Conservation (phyloP, 2,329 filamentous ascomycete species). For the Geosmithia putterillii region DNA sequence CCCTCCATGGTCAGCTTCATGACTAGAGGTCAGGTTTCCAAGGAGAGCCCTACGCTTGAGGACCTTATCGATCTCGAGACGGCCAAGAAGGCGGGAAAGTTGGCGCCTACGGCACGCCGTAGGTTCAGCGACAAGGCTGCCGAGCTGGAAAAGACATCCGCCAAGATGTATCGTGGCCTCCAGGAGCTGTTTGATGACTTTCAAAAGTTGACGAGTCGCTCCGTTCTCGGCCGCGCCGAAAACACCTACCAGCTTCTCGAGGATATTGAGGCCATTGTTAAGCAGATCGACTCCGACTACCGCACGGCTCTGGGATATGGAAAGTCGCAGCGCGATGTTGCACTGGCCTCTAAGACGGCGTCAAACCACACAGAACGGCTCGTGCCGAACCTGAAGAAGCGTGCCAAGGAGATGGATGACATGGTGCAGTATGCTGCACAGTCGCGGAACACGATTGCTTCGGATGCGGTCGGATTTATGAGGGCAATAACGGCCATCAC, state of each 20-base stretch:
- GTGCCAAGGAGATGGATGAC: slow-evolving; percentile 48
- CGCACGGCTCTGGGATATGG: slow-evolving; percentile 61
- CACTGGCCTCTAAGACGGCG: slow-evolving; percentile 51
- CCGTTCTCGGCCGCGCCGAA: slow-evolving; percentile 41
- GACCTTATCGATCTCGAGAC: slow-evolving; percentile 67
- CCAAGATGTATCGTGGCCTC: slow-evolving; percentile 48
- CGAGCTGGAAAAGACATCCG: slow-evolving; percentile 48
- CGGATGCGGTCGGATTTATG: slow-evolving; percentile 62
- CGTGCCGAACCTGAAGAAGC: slow-evolving; percentile 43
- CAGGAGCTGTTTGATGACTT: slow-evolving; percentile 51
- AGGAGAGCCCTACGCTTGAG: slow-evolving; percentile 47
- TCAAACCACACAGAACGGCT: slow-evolving; percentile 50
- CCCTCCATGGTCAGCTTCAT: slow-evolving; percentile 55
- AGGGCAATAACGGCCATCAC: slow-evolving; percentile 72
- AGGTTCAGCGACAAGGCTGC: slow-evolving; percentile 48
- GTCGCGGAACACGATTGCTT: slow-evolving; percentile 55
- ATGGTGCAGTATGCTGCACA: slow-evolving; percentile 47
- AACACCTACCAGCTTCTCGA: slow-evolving; percentile 60
- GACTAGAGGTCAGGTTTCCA: slow-evolving; percentile 32
- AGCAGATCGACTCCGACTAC: slow-evolving; percentile 79
- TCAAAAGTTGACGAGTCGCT: slow-evolving; percentile 43
- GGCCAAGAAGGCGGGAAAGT: slow-evolving; percentile 57
- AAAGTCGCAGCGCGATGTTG: slow-evolving; percentile 46
- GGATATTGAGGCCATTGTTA: slow-evolving; percentile 76
- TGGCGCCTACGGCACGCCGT: slow-evolving; percentile 44